Evolutionary conservation across 73 alveolate genomes (phyloP).

Genomic region (Blepharisma stoltei): DNA sequence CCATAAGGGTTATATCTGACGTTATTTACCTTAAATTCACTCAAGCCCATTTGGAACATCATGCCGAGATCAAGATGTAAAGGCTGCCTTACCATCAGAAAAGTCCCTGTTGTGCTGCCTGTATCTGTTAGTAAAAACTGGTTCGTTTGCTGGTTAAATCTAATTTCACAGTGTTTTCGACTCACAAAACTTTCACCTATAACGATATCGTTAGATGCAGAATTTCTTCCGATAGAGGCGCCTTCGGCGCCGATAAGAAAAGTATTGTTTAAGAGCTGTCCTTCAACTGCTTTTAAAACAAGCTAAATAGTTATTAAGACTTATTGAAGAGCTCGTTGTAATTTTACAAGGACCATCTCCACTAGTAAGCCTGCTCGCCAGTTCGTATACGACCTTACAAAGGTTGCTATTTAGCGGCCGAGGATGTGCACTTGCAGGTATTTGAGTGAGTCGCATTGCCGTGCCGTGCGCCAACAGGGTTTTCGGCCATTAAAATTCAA

Average conservation of each 20-base stretch:
- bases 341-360: too few species aligned
- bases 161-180: slow-evolving; percentile 65
- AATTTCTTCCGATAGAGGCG: slow-evolving; percentile 32
- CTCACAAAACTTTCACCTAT: slow-evolving; percentile 68
- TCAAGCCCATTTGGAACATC: slow-evolving; percentile 74
- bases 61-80: slow-evolving; percentile 41
- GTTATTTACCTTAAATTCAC: slow-evolving; percentile 57
- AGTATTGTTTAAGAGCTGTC: background rate
- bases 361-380: too few species aligned
- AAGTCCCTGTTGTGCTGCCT: slow-evolving; percentile 75
- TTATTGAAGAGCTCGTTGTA: too few species aligned
- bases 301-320: too few species aligned
- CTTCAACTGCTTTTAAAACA: slow-evolving; percentile 31
- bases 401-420: too few species aligned
- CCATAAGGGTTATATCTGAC: slow-evolving; percentile 38
- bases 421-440: too few species aligned
- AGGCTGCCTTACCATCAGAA: slow-evolving; percentile 57
- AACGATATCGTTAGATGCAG: slow-evolving; percentile 44
- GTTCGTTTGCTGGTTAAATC: slow-evolving; percentile 2
- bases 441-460: too few species aligned
- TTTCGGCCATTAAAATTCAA: too few species aligned
- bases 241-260: slow-evolving; percentile 5
- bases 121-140: slow-evolving; percentile 45
- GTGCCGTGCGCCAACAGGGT: too few species aligned
- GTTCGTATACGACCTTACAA: too few species aligned